phyloP scores from a whole-genome alignment of 2,329 filamentous ascomycete genomes.

The Orbilia ellipsospora region DNA sequence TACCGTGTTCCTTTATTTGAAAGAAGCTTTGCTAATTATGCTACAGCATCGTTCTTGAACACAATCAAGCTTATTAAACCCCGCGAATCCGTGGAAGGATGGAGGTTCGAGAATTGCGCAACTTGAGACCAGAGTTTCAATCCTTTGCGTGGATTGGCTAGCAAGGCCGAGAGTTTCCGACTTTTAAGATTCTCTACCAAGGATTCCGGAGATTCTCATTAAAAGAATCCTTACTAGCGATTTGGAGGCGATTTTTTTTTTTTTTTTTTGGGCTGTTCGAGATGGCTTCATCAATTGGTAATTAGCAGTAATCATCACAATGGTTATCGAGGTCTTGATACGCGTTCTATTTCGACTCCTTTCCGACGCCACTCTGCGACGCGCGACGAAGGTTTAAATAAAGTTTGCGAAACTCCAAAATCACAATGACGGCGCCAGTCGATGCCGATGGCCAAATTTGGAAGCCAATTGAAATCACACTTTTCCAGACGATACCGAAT shows the following conservation, averaged over 20 bases:
- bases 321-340: background rate
- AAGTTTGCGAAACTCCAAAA: conserved; percentile 42
- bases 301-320: background rate
- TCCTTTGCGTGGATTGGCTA: too few species aligned
- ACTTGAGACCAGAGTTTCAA: background rate
- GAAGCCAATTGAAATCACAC: conserved; percentile 33
- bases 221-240: too few species aligned
- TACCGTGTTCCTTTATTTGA: background rate
- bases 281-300: conserved; percentile 2
- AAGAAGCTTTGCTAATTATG: background rate
- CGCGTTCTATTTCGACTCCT: background rate
- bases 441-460: conserved; percentile 31
- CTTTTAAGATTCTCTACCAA: background rate
- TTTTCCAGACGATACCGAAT: conserved; percentile 18
- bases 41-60: background rate
- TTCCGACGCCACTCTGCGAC: background rate
- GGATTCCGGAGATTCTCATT: background rate
- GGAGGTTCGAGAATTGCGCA: conserved; percentile 3
- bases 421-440: conserved; percentile 6
- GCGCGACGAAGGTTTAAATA: conserved; percentile 34
- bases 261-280: too few species aligned
- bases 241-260: too few species aligned
- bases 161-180: too few species aligned
- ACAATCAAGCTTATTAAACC: background rate
- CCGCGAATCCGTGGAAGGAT: background rate